Base-by-base conservation (phyloP, 1,139 yeast species). In the Candida gigantensis region DNA sequence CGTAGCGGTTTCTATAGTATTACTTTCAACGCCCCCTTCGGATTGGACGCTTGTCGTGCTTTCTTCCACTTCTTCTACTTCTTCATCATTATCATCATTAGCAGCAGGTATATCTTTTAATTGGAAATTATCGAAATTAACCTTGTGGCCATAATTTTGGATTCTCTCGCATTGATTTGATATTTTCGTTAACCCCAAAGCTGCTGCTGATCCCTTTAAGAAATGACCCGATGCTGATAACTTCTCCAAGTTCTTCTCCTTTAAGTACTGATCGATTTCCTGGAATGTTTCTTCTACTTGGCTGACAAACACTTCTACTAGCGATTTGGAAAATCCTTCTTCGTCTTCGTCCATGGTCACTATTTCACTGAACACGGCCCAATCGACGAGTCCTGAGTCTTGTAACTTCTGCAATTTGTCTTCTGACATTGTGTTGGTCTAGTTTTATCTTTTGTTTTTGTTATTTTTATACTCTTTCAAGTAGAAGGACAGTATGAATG, bases 281-380 rank as follows among this genome's bases (percentile, higher is more conserved):
- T 63, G 66, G 52, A 90, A 85, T 0, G 96, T 90, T 16, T 80
- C 84, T 46, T 75, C 74, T 11, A 95, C 96, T 63, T 92, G 99
- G 42, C 85, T 95, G 43, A 85, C 87, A 60, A 86, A 92, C 27
- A 94, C 88, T 46, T 77, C 77, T 38, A 90, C 82, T 45, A 92
- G 71, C 24, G 84, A 74, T 49, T 79, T 71, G 27, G 94, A 83
- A 65, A 92, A 92, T 9, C 84, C 92, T 50, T 85, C 96, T 52
- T 87, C 96, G 50, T 84, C 92, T 52, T 84, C 90, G 60, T 92
- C 97, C 97, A 92, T 90, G 39, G 88, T 84, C 37, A 89, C 76
- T 41, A 92, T 73, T 66, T 92, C 98, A 39, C 84, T 79, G 57
- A 94, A 84, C 19, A 89, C 94, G 33, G 77, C 68, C 96, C 96